phyloP scores from a whole-genome alignment of 768 basidiomycete genomes.

The Podaxis sp. region DNA sequence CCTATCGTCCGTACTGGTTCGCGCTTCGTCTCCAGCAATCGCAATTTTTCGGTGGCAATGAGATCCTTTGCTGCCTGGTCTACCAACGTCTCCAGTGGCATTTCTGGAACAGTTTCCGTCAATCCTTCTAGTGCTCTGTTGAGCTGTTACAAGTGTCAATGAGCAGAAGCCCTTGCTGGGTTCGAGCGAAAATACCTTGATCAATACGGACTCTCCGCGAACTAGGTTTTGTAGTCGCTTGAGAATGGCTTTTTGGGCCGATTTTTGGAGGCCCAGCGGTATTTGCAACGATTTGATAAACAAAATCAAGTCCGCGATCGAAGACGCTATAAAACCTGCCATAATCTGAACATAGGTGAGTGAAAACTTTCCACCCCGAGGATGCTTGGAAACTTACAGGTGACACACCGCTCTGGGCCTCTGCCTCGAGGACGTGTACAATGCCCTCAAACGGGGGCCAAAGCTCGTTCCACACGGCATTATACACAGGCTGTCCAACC shows the following conservation, averaged over 20 bases:
- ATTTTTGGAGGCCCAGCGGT: slow-evolving; percentile 48
- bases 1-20: slow-evolving; percentile 13
- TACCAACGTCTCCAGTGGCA: slow-evolving; percentile 41
- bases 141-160: slow-evolving; percentile 33
- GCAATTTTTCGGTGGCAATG: slow-evolving; percentile 65
- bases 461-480: slow-evolving; percentile 66
- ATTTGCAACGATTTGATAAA: slow-evolving; percentile 56
- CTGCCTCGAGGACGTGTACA: slow-evolving; percentile 43
- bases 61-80: slow-evolving; percentile 61
- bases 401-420: slow-evolving; percentile 36
- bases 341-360: slow-evolving; percentile 36
- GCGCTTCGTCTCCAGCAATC: slow-evolving; percentile 39
- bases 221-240: slow-evolving; percentile 43
- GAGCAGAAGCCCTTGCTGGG: neutral
- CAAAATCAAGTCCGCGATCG: slow-evolving; percentile 60
- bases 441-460: slow-evolving; percentile 68
- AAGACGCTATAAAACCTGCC: slow-evolving; percentile 49
- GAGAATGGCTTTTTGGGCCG: slow-evolving; percentile 44
- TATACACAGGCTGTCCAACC: slow-evolving; percentile 22
- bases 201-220: slow-evolving; percentile 42
- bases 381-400: slow-evolving; percentile 26
- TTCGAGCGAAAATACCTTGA: slow-evolving; percentile 38
- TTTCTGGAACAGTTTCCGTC: slow-evolving; percentile 45
- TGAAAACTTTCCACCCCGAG: neutral
- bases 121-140: slow-evolving; percentile 48